Evolutionary conservation across 2,329 filamentous ascomycete genomes (phyloP), one percentile per base, ranked within the genome.

Genomic region (Tricladium varicosporioides): DNA sequence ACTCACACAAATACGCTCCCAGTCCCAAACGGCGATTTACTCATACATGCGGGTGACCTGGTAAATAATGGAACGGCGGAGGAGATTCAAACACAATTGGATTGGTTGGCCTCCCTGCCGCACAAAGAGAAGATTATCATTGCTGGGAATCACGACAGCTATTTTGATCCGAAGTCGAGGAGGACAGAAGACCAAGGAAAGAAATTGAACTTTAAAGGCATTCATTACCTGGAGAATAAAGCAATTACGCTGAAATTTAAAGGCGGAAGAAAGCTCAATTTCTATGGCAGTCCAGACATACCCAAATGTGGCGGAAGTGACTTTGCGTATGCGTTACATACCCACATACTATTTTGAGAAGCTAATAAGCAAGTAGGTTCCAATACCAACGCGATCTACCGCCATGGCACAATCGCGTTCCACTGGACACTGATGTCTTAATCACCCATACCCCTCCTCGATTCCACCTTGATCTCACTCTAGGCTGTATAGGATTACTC

Each of bases 1-100:
- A 97, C 93, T 0, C 93, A 97, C 74, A 84, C 83, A 58, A 78
- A 81, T 44, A 78, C 79, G 9, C 75, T 83, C 7, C 65, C 78
- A n/a, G 78, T 95, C 0, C 91, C 92, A 0, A 73, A 80, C 9
- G 92, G 92, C 55, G 92, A 97, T 71, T 78, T 97, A 18, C 82
- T 97, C 49, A 88, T 97, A 65, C 93, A 97, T 70, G 89, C 91
- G 1, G 93, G 93, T 40, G 93, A 97, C 74, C 78, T 96, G 67
- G 88, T 87, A 53, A 86, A 91, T 64, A 76, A 78, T 18, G 93
- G 93, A 42, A 88, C 84, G 8, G 80, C 84, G 0, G 76, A 77
- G 11, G 87, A 91, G 60, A 86, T 97, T 55, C 91, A 96, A 75
- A 77, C 75, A n/a, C 88, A 94, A 66, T 78, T 97, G 45, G 83